These are phyloP conservation scores for Kazachstania sp. DNA, from an alignment of 1,139 yeast species.

Conservation along the genomic window DNA sequence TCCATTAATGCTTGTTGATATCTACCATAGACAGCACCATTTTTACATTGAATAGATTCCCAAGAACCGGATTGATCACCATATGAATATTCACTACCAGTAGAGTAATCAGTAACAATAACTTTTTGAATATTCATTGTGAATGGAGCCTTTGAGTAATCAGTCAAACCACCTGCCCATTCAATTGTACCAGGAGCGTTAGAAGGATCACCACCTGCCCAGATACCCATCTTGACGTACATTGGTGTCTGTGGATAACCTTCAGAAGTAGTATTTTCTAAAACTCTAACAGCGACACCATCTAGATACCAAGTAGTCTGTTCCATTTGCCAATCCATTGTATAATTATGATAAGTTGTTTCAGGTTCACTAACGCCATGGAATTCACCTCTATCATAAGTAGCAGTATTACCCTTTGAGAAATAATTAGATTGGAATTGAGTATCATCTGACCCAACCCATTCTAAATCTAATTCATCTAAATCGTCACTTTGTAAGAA, in stretches of 20 bases:
- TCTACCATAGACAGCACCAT: conserved; percentile 62
- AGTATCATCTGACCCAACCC: conserved; percentile 67
- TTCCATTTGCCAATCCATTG: conserved; percentile 72
- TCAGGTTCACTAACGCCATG: conserved; percentile 53
- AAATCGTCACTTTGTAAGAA: conserved; percentile 77
- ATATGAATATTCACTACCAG: conserved; percentile 58
- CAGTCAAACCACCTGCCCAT: conserved; percentile 82
- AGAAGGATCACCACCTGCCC: conserved; percentile 77
- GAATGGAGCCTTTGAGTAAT: conserved; percentile 58
- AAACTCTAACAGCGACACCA: conserved; percentile 50
- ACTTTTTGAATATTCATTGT: conserved; percentile 56
- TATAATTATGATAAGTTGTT: conserved; percentile 59
- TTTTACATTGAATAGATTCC: conserved; percentile 56
- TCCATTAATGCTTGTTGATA: conserved; percentile 41
- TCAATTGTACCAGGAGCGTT: conserved; percentile 63
- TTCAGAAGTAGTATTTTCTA: conserved; percentile 42
- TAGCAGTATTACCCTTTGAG: conserved; percentile 65
- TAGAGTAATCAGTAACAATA: conserved; percentile 67
- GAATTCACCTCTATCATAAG: conserved; percentile 74
- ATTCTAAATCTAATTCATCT: conserved; percentile 82
- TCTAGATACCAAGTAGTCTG: conserved; percentile 54
- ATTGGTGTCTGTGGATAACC: conserved; percentile 79
- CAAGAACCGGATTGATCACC: conserved; percentile 56
- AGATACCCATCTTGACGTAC: conserved; percentile 57
- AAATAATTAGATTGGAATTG: conserved; percentile 77